These are phyloP conservation scores for Marasmius oreades DNA, from an alignment of 1,284 basidiomycete genomes.

Conservation along the genomic window DNA sequence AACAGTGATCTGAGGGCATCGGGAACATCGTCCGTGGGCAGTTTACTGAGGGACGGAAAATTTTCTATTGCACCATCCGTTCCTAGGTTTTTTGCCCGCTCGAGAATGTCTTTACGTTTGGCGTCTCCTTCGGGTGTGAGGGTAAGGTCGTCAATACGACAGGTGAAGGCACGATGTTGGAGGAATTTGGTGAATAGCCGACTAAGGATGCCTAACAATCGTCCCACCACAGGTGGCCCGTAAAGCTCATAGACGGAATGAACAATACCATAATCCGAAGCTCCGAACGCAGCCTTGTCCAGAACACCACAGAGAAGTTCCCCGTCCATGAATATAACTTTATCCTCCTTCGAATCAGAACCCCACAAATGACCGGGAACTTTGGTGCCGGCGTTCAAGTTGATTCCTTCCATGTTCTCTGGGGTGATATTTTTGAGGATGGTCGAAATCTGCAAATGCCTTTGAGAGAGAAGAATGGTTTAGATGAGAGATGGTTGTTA, in stretches of 20 bases:
- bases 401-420: conserved; percentile 75
- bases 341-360: conserved; percentile 74
- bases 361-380: conserved; percentile 86
- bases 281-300: conserved; percentile 98
- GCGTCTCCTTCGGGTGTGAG: conserved; percentile 83
- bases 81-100: conserved; percentile 70
- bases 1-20: conserved; percentile 59
- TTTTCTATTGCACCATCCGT: conserved; percentile 89
- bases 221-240: conserved; percentile 86
- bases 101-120: conserved; percentile 67
- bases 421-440: conserved; percentile 92
- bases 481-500: conserved; percentile 37
- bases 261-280: conserved; percentile 93
- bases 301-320: conserved; percentile 91
- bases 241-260: conserved; percentile 99
- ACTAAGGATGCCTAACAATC: conserved; percentile 89
- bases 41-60: conserved; percentile 66
- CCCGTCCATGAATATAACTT: conserved; percentile 89
- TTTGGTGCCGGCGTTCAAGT: conserved; percentile 86
- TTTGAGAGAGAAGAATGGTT: not conserved
- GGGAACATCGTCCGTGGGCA: conserved; percentile 49
- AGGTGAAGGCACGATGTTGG: conserved; percentile 96
- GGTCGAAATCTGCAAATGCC: conserved; percentile 74
- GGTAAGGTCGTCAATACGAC: conserved; percentile 97
- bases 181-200: conserved; percentile 96